These are phyloP conservation scores for Monascus ruber DNA, from an alignment of 2,329 filamentous ascomycete species.

Conservation along the genomic window DNA sequence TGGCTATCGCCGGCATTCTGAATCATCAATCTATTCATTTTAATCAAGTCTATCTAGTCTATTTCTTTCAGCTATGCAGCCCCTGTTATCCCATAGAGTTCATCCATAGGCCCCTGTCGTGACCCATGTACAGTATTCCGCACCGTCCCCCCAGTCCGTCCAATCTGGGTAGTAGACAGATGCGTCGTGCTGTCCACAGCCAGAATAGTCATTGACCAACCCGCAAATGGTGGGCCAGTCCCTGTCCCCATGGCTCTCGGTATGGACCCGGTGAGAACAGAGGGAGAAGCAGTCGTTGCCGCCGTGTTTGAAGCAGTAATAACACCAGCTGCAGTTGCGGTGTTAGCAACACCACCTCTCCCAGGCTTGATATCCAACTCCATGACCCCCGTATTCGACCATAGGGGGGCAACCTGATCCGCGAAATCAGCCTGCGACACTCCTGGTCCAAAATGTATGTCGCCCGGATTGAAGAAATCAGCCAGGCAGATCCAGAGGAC, in stretches of 20 bases:
- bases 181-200: conserved; percentile 60
- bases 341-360: too few species aligned
- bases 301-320: background rate
- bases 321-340: too few species aligned
- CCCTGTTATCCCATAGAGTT: conserved; percentile 54
- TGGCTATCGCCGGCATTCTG: too few species aligned
- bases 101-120: conserved; percentile 61
- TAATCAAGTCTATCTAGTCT: too few species aligned
- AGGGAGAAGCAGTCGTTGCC: too few species aligned
- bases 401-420: conserved; percentile 42
- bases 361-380: conserved; percentile 30
- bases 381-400: conserved; percentile 56
- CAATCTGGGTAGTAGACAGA: conserved; percentile 50
- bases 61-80: conserved; percentile 2
- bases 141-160: conserved; percentile 68
- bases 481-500: conserved; percentile 56
- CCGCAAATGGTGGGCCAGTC: conserved; percentile 6
- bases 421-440: conserved; percentile 27
- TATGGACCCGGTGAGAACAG: too few species aligned
- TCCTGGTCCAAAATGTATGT: conserved; percentile 33
- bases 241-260: too few species aligned
- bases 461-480: conserved; percentile 39
- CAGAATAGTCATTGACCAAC: conserved; percentile 43
- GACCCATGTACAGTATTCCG: conserved; percentile 64
- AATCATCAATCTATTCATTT: too few species aligned